Base-by-base conservation (phyloP, 768 basidiomycete genomes). In the Astraeus odoratus region DNA sequence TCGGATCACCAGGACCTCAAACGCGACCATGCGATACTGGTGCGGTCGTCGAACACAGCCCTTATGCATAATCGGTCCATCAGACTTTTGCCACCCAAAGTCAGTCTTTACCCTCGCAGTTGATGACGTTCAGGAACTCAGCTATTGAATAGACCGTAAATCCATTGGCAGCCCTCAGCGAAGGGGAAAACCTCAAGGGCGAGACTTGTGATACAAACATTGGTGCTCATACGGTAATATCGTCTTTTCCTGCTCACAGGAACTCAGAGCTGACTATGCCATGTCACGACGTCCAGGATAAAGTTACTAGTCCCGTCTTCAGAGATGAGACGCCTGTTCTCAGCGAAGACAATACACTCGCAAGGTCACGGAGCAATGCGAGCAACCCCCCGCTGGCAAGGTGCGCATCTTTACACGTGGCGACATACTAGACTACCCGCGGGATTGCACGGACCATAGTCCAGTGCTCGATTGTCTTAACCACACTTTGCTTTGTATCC, bases 1-100 rank as follows among this genome's bases (percentile, higher is more conserved):
- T 52, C 52, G 3, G 50, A 50, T 22, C 49, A 48, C 31, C 55
- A 49, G 16, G 59, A 60, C 24, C 27, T 60, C 30, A 61, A 46
- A 22, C 59, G 59, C 13, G 60, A 52, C 5, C 49, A 50, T 23
- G 50, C 47, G 19, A 46, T 35, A 10, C 42, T 54, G 30, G 35
- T 51, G 9, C 58, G 49, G 18, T 52, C 47, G 19, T 19, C 42
- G 12, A 44, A 38, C 27, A 26, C 23, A 8, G 18, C 25, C 16
- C 16, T 40, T 36, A 9, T 15, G 15, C 26, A 23, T 18, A 47
- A 34, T 8, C 45, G 43, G 5, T n/a, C 31, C n/a, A 27, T 29
- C 12, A 46, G 46, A 19, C 15, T 35, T 8, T 33, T 38, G 6
- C 20, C 35, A 9, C 15, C 31, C 22, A 57, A 49, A 43, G 58